Evolutionary conservation across 1,139 yeast genomes (phyloP).

Genomic region (Lodderomyces parapsilosis): DNA sequence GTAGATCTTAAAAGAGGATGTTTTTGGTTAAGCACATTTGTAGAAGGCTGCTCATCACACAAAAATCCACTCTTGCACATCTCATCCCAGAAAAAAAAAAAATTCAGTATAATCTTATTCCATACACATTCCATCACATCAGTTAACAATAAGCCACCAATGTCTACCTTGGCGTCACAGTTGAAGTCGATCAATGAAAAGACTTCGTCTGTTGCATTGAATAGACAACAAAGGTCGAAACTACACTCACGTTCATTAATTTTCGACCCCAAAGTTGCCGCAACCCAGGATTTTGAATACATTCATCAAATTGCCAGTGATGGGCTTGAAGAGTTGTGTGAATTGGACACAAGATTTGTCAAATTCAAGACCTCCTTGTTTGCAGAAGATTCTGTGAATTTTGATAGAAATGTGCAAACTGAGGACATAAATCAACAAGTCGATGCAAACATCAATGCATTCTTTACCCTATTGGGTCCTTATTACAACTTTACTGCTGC

Average conservation of each 20-base stretch:
- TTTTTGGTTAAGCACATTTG: no score
- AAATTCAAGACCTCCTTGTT: conserved; percentile 72
- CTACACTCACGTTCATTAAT: conserved; percentile 86
- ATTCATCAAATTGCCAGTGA: conserved; percentile 71
- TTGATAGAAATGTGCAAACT: conserved; percentile 80
- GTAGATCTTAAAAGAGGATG: background rate
- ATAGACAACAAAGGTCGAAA: conserved; percentile 82
- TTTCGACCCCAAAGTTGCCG: conserved; percentile 84
- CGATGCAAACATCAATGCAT: conserved; percentile 71
- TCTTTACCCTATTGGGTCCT: conserved; percentile 72
- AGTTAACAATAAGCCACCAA: conserved; percentile 12
- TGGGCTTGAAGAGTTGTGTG: conserved; percentile 71
- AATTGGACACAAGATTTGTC: conserved; percentile 70
- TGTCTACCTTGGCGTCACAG: conserved; percentile 76
- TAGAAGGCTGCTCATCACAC: no score
- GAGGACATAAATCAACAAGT: conserved; percentile 73
- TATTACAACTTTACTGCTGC: conserved; percentile 74
- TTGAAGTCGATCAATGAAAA: conserved; percentile 67
- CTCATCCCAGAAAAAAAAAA: conserved; percentile 9
- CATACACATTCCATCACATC: background rate
- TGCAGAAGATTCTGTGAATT: conserved; percentile 71
- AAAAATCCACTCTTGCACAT: conserved; percentile 6
- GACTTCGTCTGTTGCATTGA: conserved; percentile 74
- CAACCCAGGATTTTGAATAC: conserved; percentile 87
- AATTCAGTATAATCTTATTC: background rate